Percentiles rank a stretch among this genome's conserved stretches.
Conservation (phyloP, 257 asterid species). For the Capsicum rhomboideum region DNA sequence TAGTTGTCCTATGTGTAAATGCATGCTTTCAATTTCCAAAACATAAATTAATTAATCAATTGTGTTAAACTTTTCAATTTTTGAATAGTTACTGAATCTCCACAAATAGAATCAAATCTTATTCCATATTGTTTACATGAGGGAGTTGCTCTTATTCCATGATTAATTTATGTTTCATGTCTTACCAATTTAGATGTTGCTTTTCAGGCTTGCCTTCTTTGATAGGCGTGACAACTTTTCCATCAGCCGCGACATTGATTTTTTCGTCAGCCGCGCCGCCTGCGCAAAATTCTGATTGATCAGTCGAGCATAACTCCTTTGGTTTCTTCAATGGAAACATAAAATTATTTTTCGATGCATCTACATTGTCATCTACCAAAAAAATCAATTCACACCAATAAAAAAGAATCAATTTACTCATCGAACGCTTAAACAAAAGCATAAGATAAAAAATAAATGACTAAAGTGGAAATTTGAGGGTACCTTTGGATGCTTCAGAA, state of each 20-base stretch:
- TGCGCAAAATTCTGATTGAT: conserved; percentile 24
- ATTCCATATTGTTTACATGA: too few species aligned
- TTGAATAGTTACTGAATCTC: too few species aligned
- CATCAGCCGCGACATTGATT: background rate
- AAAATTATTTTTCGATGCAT: background rate
- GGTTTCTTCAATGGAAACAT: conserved; percentile 39
- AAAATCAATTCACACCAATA: background rate
- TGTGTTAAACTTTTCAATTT: too few species aligned
- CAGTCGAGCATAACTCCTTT: conserved; percentile 39
- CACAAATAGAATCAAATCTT: too few species aligned
- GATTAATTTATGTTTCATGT: too few species aligned
- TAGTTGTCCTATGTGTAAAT: too few species aligned
- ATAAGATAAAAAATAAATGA: background rate
- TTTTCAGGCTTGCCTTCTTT: conserved; percentile 37
- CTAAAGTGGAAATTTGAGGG: too few species aligned
- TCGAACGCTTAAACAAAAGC: background rate
- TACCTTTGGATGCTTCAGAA: too few species aligned
- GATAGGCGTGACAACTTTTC: conserved; percentile 16
- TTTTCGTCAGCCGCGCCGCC: background rate
- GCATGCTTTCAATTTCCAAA: too few species aligned
- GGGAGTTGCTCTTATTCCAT: too few species aligned
- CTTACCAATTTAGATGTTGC: too few species aligned
- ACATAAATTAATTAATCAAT: too few species aligned
- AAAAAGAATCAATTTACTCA: conserved; percentile 7
- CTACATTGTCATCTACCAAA: conserved; percentile 37